Evolutionary conservation across 2,329 filamentous ascomycete species (phyloP).

Genomic region (Diaporthe vexans): DNA sequence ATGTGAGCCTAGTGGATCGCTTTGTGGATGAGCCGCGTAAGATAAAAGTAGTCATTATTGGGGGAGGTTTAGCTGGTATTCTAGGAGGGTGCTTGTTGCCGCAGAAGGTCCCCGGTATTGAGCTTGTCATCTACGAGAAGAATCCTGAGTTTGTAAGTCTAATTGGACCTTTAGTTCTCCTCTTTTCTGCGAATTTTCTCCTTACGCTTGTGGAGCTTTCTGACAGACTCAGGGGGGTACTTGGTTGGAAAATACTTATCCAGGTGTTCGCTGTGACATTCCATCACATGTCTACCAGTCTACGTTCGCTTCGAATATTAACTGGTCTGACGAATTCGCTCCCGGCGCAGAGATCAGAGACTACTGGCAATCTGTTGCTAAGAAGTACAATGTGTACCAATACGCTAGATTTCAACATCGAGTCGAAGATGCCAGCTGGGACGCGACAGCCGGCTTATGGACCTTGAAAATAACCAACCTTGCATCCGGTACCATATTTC

Average conservation of each 20-base stretch:
- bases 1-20: constrained; percentile 52
- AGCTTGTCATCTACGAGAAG: constrained; percentile 77
- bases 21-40: constrained; percentile 62
- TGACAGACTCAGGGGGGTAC: constrained; percentile 59
- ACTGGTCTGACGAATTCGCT: constrained; percentile 79
- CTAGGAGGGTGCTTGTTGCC: constrained; percentile 76
- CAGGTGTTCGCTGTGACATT: constrained; percentile 76
- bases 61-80: constrained; percentile 74
- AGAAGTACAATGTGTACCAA: constrained; percentile 75
- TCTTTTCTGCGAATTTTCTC: neutral
- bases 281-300: constrained; percentile 79
- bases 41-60: constrained; percentile 72
- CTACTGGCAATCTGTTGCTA: constrained; percentile 75
- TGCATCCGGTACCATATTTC: constrained; percentile 53
- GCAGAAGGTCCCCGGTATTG: constrained; percentile 75
- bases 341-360: constrained; percentile 75
- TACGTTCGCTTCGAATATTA: constrained; percentile 75
- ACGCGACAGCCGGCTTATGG: constrained; percentile 68
- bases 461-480: constrained; percentile 60
- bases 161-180: neutral
- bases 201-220: constrained; percentile 3
- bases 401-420: constrained; percentile 67
- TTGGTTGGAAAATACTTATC: constrained; percentile 71
- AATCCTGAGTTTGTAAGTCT: constrained; percentile 73
- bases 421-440: constrained; percentile 71